Percentiles rank a stretch among this genome's conserved stretches.
Conservation (phyloP, 2,329 filamentous ascomycete genomes). For the Celoporthe dispersa region DNA sequence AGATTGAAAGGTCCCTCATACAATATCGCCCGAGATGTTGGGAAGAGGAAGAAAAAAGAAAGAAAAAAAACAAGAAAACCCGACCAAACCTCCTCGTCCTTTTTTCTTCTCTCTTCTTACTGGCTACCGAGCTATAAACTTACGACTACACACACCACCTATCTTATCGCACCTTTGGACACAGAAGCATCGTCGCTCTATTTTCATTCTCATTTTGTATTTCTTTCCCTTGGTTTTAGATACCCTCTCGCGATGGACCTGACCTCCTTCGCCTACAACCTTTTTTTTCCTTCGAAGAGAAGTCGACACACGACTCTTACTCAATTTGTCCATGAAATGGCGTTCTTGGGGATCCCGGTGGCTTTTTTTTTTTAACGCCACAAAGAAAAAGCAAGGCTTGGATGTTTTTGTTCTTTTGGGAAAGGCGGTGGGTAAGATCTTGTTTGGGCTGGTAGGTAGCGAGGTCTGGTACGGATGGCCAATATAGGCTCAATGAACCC, state of each 20-base stretch:
- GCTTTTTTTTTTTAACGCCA: not conserved
- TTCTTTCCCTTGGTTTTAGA: not conserved
- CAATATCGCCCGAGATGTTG: not conserved
- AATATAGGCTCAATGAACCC: not conserved
- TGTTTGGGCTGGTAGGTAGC: not conserved
- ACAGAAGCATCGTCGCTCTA: not conserved
- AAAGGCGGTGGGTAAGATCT: not conserved
- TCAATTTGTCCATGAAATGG: not conserved
- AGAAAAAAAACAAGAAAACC: too few relatives aligned
- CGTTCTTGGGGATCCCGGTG: not conserved
- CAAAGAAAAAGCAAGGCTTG: not conserved
- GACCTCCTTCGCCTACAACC: not conserved
- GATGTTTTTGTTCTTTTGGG: not conserved
- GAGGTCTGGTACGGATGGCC: not conserved
- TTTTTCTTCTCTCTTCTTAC: not conserved
- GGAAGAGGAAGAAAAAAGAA: too few relatives aligned
- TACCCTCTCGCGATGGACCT: not conserved
- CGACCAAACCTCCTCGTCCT: not conserved
- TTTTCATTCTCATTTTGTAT: not conserved
- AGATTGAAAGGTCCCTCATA: not conserved
- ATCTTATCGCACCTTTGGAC: not conserved
- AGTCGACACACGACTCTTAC: not conserved
- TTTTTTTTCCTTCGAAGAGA: not conserved
- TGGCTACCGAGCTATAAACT: not conserved
- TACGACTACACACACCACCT: not conserved